Percentiles rank a stretch among this genome's conserved stretches.
These are phyloP conservation scores for Lactarius akahatsu DNA, from an alignment of 768 basidiomycete species.

Conservation along the genomic window DNA sequence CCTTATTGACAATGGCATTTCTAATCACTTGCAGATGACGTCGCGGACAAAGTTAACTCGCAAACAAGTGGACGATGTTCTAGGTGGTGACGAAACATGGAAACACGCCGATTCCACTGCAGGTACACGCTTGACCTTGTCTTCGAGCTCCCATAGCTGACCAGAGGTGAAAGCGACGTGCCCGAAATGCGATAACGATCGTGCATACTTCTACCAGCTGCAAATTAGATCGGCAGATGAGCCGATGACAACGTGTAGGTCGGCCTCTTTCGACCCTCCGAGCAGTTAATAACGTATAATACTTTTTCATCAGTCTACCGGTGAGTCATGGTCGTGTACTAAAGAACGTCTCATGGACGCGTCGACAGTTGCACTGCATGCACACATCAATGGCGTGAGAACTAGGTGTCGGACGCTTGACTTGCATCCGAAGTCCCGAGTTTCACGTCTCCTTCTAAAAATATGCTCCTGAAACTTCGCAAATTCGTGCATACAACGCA, in stretches of 20 bases:
- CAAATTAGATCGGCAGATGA: constrained; percentile 95
- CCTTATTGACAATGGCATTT: background rate
- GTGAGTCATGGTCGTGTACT: background rate
- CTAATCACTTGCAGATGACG: constrained; percentile 66
- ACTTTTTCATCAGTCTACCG: constrained; percentile 52
- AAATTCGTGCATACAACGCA: background rate
- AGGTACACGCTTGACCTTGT: constrained; percentile 42
- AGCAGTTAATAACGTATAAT: background rate
- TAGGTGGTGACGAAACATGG: constrained; percentile 94
- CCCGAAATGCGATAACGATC: constrained; percentile 77
- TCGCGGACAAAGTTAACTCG: constrained; percentile 80
- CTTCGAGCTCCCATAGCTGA: background rate
- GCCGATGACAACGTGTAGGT: constrained; percentile 70
- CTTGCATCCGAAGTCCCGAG: background rate
- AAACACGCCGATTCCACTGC: constrained; percentile 87
- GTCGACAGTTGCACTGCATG: constrained; percentile 56
- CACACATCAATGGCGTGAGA: constrained; percentile 69
- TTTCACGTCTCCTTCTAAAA: background rate
- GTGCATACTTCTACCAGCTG: constrained; percentile 93
- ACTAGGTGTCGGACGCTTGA: constrained; percentile 34
- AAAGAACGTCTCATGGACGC: background rate
- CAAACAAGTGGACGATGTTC: constrained; percentile 94
- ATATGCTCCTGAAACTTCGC: background rate
- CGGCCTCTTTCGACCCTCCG: constrained; percentile 8
- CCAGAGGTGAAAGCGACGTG: constrained; percentile 41